Evolutionary conservation across 1,284 basidiomycete species (phyloP).

Genomic region (Psilocybe mexicana): DNA sequence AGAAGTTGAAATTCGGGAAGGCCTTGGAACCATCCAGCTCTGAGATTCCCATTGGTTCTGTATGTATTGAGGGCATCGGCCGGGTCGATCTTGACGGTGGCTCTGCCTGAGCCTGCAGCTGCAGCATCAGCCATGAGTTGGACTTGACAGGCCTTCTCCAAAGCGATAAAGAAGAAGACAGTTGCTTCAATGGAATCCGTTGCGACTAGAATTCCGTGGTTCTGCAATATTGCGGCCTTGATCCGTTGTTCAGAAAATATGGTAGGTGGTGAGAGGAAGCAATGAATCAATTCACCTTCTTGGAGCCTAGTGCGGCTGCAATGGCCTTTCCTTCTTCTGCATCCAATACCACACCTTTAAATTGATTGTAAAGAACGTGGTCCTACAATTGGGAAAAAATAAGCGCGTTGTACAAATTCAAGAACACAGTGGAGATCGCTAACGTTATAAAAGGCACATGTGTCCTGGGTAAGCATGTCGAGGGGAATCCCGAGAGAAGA

Average conservation of each 20-base stretch:
- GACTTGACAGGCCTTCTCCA: conserved; percentile 45
- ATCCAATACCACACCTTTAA: conserved; percentile 61
- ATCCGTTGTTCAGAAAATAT: neutral
- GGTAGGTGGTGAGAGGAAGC: neutral
- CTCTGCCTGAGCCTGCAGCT: conserved; percentile 33
- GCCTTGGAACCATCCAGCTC: conserved; percentile 41
- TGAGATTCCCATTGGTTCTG: conserved; percentile 30
- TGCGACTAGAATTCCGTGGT: conserved; percentile 54
- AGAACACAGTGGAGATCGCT: conserved; percentile 14
- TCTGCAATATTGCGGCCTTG: conserved; percentile 42
- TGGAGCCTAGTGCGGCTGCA: conserved; percentile 49
- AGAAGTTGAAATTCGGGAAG: conserved; percentile 38
- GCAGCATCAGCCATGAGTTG: conserved; percentile 53
- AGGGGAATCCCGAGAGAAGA: conserved; percentile 56
- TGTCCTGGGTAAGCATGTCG: conserved; percentile 53
- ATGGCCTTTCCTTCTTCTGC: conserved; percentile 59
- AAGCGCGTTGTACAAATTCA: neutral
- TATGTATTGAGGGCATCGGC: conserved; percentile 31
- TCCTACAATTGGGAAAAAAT: conserved; percentile 22
- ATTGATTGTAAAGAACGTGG: conserved; percentile 44
- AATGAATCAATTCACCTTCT: conserved; percentile 28
- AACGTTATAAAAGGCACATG: conserved; percentile 46
- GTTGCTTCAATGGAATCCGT: conserved; percentile 36
- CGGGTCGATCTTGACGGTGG: conserved; percentile 29
- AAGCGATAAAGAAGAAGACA: conserved; percentile 33